Evolutionary conservation across 371 early-diverging fungal genomes (phyloP).

Genomic region (Mortierella sp.): DNA sequence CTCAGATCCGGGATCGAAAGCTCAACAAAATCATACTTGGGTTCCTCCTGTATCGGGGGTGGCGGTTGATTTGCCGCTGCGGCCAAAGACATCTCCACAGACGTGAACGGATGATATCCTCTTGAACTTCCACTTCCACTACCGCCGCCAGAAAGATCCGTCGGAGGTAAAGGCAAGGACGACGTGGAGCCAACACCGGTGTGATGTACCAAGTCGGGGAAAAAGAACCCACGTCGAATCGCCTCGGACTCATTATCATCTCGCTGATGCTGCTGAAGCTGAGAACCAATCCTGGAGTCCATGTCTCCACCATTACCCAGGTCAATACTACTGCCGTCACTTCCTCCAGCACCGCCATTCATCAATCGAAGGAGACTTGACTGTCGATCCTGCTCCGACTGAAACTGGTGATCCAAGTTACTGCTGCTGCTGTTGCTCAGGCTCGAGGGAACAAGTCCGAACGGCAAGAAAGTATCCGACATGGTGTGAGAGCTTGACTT

Average conservation of each 20-base stretch:
- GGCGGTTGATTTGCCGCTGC: slow-evolving; percentile 42
- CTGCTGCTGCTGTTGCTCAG: slow-evolving; percentile 1
- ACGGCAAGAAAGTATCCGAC: slow-evolving; percentile 39
- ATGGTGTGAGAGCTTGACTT: slow-evolving; percentile 15
- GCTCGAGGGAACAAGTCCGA: slow-evolving; percentile 15
- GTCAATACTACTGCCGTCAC: not conserved
- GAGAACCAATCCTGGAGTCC: not conserved
- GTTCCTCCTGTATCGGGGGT: slow-evolving; percentile 20
- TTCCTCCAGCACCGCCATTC: slow-evolving; percentile 16
- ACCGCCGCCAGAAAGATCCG: not conserved
- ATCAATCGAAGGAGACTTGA: slow-evolving; percentile 42
- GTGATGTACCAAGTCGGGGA: slow-evolving; percentile 3
- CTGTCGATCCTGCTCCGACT: slow-evolving; percentile 28
- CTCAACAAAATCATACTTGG: slow-evolving; percentile 24
- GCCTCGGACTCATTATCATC: not conserved
- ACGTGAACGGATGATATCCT: slow-evolving; percentile 29
- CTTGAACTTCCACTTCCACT: not conserved
- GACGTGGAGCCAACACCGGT: not conserved
- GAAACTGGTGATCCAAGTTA: slow-evolving; percentile 5
- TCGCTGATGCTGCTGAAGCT: slow-evolving; percentile 1
- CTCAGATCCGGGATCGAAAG: slow-evolving; percentile 18
- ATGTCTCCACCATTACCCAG: not conserved
- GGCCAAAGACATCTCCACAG: slow-evolving; percentile 46
- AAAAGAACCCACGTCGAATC: slow-evolving; percentile 12
- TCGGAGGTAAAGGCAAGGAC: not conserved